phyloP scores from a whole-genome alignment of 345 rosid genomes.

The Populus pruinosa region DNA sequence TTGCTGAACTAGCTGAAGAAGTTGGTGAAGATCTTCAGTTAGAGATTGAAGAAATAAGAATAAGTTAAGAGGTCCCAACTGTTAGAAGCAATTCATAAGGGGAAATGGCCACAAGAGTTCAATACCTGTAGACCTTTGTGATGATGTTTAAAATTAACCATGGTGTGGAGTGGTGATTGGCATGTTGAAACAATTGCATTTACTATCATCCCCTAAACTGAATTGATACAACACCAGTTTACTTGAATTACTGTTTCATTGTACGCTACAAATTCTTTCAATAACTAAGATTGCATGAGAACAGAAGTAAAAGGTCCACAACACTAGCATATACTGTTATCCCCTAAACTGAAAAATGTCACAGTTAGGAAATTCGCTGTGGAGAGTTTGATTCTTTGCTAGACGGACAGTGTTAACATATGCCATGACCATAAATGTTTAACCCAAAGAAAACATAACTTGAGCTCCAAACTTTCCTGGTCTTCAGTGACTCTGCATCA shows the following conservation, averaged over 20 bases:
- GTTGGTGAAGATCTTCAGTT: no score
- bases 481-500: not conserved
- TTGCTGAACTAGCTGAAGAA: no score
- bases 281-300: not conserved
- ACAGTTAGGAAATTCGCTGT: not conserved
- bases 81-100: not conserved
- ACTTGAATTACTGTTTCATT: not conserved
- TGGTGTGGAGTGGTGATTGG: not conserved
- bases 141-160: not conserved
- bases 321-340: constrained; percentile 10
- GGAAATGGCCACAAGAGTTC: not conserved
- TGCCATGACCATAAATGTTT: no score
- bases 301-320: not conserved
- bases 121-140: not conserved
- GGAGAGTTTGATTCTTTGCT: constrained; percentile 2
- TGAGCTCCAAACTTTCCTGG: not conserved
- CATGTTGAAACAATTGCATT: not conserved
- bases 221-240: not conserved
- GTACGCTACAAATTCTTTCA: not conserved
- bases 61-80: not conserved
- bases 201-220: not conserved
- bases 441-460: not conserved
- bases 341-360: constrained; percentile 4
- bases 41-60: no score
- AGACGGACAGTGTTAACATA: not conserved